Evolutionary conservation across 768 basidiomycete species (phyloP).

Genomic region (Thelephora ganbajun): DNA sequence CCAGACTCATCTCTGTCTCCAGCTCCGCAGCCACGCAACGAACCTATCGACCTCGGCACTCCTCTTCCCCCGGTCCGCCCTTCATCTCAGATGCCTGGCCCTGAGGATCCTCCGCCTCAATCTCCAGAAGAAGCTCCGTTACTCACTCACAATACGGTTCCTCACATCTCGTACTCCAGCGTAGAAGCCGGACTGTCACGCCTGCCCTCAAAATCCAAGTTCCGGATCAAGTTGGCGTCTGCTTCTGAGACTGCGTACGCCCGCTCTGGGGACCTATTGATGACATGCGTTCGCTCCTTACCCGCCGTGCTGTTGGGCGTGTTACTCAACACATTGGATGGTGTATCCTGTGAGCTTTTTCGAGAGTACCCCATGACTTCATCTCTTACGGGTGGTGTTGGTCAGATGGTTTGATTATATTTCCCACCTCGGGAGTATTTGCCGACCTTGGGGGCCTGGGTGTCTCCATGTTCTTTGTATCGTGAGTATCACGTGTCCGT

Average conservation of each 20-base stretch:
- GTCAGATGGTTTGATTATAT: constrained; percentile 89
- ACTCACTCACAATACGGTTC: background rate
- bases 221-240: too few relatives aligned
- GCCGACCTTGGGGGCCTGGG: constrained; percentile 72
- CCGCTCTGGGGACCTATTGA: constrained; percentile 1
- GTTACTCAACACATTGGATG: constrained; percentile 84
- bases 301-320: constrained; percentile 79
- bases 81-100: background rate
- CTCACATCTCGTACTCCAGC: constrained; percentile 1
- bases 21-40: too few relatives aligned
- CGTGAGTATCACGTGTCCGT: constrained; percentile 26
- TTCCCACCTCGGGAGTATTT: constrained; percentile 76
- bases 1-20: too few relatives aligned
- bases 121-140: background rate
- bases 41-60: too few relatives aligned
- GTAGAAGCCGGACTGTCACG: background rate
- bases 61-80: too few relatives aligned
- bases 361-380: background rate
- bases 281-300: constrained; percentile 31
- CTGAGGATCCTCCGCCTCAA: background rate
- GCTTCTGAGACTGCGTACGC: background rate
- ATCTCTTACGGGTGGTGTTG: background rate
- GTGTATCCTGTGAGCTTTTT: constrained; percentile 63
- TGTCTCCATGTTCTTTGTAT: constrained; percentile 91
- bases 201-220: too few relatives aligned